Evolutionary conservation across 352 stramenopile genomes (phyloP).

Genomic region (Globisporangium radiosum): DNA sequence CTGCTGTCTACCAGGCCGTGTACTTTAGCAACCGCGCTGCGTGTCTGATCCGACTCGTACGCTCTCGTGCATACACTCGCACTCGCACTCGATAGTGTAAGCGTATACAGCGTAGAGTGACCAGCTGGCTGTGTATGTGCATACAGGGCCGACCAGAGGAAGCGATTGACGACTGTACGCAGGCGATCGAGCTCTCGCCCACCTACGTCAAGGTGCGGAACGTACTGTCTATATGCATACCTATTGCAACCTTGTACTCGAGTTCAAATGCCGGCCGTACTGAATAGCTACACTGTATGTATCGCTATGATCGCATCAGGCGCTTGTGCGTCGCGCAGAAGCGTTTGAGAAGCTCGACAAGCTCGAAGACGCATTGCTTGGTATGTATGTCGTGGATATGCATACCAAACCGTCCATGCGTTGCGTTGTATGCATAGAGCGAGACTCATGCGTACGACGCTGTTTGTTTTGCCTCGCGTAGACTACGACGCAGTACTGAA

Average conservation of each 20-base stretch:
- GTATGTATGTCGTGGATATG: conserved; percentile 18
- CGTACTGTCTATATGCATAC: not conserved
- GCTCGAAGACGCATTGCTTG: conserved; percentile 90
- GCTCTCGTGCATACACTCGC: not conserved
- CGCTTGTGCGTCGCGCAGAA: conserved; percentile 88
- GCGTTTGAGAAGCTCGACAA: conserved; percentile 91
- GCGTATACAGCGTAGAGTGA: not conserved
- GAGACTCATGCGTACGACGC: too few species aligned
- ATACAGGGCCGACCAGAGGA: conserved; percentile 66
- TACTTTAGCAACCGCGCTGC: conserved; percentile 84
- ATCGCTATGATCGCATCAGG: conserved; percentile 16
- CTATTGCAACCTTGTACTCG: too few species aligned
- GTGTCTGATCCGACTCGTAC: conserved; percentile 60
- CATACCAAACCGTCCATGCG: too few species aligned
- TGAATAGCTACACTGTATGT: not conserved
- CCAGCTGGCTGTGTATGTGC: not conserved
- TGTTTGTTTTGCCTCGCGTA: not conserved
- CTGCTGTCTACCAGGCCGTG: conserved; percentile 35
- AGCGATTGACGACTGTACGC: conserved; percentile 91
- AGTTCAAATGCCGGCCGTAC: too few species aligned
- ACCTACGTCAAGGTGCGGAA: conserved; percentile 92
- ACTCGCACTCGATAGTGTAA: not conserved
- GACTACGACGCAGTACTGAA: conserved; percentile 90
- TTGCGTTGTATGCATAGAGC: not conserved
- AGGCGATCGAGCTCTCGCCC: conserved; percentile 92